Conservation (phyloP, 2,329 filamentous ascomycete genomes). For the Fusarium algeriense region DNA sequence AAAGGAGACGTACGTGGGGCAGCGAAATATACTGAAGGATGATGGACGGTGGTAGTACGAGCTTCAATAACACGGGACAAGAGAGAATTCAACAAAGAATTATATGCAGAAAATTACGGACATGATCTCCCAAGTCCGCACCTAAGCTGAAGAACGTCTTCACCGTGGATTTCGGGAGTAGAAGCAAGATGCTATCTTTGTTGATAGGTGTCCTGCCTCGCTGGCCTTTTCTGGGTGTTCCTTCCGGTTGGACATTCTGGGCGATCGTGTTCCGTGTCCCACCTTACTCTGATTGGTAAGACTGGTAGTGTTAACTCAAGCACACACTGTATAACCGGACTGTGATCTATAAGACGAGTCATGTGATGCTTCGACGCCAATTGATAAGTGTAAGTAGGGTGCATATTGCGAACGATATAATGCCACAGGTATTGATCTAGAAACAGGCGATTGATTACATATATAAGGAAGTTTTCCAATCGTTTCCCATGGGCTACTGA, state of each 20-base stretch:
- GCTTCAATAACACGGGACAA: constrained; percentile 30
- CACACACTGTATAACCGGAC: constrained; percentile 33
- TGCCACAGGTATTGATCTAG: neutral
- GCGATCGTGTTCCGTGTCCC: constrained; percentile 44
- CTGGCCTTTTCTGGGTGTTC: constrained; percentile 49
- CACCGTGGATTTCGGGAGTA: constrained; percentile 27
- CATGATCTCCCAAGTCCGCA: constrained; percentile 43
- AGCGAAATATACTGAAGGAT: constrained; percentile 14
- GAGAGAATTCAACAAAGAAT: constrained; percentile 38
- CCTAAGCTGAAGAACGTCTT: constrained; percentile 25
- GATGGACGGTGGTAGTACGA: constrained; percentile 27
- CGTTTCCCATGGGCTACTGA: too few relatives aligned
- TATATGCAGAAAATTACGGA: constrained; percentile 37
- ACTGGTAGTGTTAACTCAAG: neutral
- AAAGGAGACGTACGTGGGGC: constrained; percentile 50
- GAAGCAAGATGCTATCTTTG: constrained; percentile 32
- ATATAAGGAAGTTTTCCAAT: too few relatives aligned
- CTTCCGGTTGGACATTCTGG: constrained; percentile 38
- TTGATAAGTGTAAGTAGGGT: neutral
- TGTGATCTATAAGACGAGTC: constrained; percentile 41
- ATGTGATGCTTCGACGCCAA: constrained; percentile 39
- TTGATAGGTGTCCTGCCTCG: constrained; percentile 46
- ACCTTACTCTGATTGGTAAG: constrained; percentile 46
- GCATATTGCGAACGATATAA: neutral
- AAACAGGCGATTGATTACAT: neutral